Conservation (phyloP, 2,329 filamentous ascomycete species). For the Paecilomyces niveus region DNA sequence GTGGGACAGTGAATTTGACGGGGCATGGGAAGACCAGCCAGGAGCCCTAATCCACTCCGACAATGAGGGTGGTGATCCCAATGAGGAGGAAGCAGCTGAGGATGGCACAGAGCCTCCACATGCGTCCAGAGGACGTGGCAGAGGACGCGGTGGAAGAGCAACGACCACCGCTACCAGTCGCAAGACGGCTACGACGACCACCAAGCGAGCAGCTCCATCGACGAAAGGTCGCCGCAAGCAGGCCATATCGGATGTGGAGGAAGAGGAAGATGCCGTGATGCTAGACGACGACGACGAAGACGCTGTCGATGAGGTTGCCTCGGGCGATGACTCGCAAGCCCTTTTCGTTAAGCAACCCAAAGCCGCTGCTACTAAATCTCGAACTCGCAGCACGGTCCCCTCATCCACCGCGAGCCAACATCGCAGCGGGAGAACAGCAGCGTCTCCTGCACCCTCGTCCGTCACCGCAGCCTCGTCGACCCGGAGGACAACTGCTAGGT, state of each 20-base stretch:
- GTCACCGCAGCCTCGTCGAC: conserved; percentile 20
- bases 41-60: conserved; percentile 54
- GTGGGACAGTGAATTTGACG: conserved; percentile 89
- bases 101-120: conserved; percentile 36
- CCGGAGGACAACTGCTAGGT: conserved; percentile 16
- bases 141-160: conserved; percentile 38
- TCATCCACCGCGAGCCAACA: conserved; percentile 15
- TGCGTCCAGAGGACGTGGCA: conserved; percentile 41
- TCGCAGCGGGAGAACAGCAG: conserved; percentile 18
- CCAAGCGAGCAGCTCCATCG: conserved; percentile 19
- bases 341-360: conserved; percentile 35
- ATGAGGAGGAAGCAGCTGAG: conserved; percentile 41
- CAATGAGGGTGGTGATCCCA: conserved; percentile 41
- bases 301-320: conserved; percentile 1
- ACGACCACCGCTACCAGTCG: conserved; percentile 33
- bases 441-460: conserved; percentile 27
- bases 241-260: conserved; percentile 30
- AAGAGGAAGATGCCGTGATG: conserved; percentile 35
- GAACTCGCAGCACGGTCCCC: conserved; percentile 16
- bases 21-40: conserved; percentile 74
- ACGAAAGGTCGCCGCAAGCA: conserved; percentile 15
- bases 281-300: conserved; percentile 23
- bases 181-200: conserved; percentile 30
- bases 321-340: conserved; percentile 26
- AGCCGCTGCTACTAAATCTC: conserved; percentile 11